Evolutionary conservation across 345 rosid genomes (phyloP), one percentile per base, ranked within the genome.

Genomic region (Brassica juncea): DNA sequence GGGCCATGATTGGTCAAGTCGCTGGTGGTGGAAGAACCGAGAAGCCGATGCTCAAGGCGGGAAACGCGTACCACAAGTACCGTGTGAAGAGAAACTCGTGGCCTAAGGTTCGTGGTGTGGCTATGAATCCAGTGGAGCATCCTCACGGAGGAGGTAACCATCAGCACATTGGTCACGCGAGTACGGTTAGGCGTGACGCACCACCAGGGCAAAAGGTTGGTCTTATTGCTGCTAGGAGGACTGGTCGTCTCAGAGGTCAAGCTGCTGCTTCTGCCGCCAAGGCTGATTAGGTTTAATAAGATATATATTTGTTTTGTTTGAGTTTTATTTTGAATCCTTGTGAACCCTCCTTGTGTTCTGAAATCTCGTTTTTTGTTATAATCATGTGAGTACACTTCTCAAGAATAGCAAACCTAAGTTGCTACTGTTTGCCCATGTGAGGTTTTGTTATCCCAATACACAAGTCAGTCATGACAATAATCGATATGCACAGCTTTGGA

Each of bases 111-210:
- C 91, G 92, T 78, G 94, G 94, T 86, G 92, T 90, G 79, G 94
- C 94, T 37, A 90, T 90, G 94, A 90, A 90, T 9, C 94, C 94
- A 7, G 94, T 90, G 0, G 94, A 90, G 89, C 94, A 88, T 87
- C 94, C 94, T 66, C 94, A 90, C 0, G 92, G 94, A 66, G 94
- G 94, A 70, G 94, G 94, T 86, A 90, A 90, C 87, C 94, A 90
- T 74, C 94, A 90, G 62, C 94, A 90, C 30, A 90, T 90, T 67
- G 92, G 92, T 68, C 92, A 90, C 30, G 92, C 92, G 1, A 88
- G 92, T 78, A 90, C 92, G 0, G 91, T 88, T 60, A 84, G 89
- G 68, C 89, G 94, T 19, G 89, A 88, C 78, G 94, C 92, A 60
- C 92, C 90, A 28, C 92, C 94, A 0, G 92, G 94, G 2, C 86